Percentiles rank a stretch among this genome's conserved stretches.
Conservation (phyloP, 192 early-diverging fungal species). For the Coemansia guatemalensis region DNA sequence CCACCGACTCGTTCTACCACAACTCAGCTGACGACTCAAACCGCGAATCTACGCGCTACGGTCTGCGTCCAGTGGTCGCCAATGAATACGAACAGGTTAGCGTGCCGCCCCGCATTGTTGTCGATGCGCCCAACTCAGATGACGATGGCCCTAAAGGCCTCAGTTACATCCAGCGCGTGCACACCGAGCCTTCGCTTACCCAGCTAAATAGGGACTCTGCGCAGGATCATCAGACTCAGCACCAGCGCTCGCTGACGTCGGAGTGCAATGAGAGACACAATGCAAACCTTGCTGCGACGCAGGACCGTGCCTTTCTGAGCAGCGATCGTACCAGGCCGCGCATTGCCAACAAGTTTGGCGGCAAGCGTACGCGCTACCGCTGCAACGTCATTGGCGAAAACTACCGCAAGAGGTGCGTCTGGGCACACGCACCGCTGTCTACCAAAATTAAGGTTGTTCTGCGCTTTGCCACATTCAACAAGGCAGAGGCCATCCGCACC, state of each 20-base stretch:
- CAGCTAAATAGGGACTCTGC: background rate
- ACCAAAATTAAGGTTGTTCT: conserved; percentile 48
- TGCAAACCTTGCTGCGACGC: too few relatives aligned
- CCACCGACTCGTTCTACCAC: conserved; percentile 29
- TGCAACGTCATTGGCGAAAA: conserved; percentile 54
- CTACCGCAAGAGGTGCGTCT: conserved; percentile 52
- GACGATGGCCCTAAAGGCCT: background rate
- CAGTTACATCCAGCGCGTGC: background rate
- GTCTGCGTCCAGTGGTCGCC: conserved; percentile 20
- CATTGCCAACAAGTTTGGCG: conserved; percentile 36
- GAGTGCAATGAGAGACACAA: too few relatives aligned
- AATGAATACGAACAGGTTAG: background rate
- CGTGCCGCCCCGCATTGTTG: conserved; percentile 3
- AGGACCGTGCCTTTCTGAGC: too few relatives aligned
- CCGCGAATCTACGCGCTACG: conserved; percentile 21
- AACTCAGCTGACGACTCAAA: conserved; percentile 16
- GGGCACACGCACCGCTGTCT: conserved; percentile 50
- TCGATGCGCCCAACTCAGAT: background rate
- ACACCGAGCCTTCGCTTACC: conserved; percentile 5
- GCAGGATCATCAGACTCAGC: background rate
- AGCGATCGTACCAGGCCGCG: background rate
- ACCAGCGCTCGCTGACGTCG: background rate
- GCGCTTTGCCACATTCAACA: conserved; percentile 53
- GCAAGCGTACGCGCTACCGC: conserved; percentile 44
- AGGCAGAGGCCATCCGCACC: conserved; percentile 50